These are phyloP conservation scores for Cardamine occulta DNA, from an alignment of 345 rosid species.

Conservation along the genomic window DNA sequence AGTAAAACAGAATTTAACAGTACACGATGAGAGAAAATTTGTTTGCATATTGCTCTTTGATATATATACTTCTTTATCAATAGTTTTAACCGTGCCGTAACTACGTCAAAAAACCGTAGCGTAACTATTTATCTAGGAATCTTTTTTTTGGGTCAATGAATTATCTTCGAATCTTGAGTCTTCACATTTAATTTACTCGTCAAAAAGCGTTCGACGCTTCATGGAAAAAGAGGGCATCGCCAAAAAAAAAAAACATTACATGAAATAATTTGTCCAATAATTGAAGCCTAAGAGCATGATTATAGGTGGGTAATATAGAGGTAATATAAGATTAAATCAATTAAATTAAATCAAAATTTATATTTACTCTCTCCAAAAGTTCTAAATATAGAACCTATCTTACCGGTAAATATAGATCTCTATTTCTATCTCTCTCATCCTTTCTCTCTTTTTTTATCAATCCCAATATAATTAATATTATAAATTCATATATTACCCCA, in stretches of 20 bases:
- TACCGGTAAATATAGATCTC: no score
- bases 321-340: no score
- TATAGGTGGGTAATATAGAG: no score
- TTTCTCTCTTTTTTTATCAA: no score
- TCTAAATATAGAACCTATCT: no score
- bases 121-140: background rate
- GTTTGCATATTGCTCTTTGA: background rate
- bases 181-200: slow-evolving; percentile 9
- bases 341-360: no score
- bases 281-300: slow-evolving; percentile 40
- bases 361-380: no score
- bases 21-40: background rate
- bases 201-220: slow-evolving; percentile 43
- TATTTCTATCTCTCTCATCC: no score
- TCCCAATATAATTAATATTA: no score
- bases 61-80: background rate
- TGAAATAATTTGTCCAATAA: slow-evolving; percentile 32
- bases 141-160: background rate
- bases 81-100: background rate
- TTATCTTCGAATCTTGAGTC: slow-evolving; percentile 8
- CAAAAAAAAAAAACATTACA: background rate
- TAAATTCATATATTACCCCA: no score
- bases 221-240: slow-evolving; percentile 18
- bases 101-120: background rate
- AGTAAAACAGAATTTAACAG: background rate